Conservation (phyloP, 768 basidiomycete genomes). For the Lactarius psammicola region DNA sequence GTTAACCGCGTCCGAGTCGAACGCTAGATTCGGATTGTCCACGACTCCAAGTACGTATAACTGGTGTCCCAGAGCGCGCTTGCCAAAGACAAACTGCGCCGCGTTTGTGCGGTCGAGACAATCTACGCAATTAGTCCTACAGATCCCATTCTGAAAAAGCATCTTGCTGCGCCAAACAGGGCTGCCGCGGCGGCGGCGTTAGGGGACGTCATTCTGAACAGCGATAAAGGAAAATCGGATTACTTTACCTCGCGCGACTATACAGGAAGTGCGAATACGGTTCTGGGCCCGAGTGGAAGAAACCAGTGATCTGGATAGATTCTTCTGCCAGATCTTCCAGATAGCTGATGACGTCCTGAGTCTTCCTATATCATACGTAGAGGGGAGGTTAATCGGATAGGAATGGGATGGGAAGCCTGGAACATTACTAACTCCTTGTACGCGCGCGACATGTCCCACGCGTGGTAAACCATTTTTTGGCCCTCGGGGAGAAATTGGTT, state of each 20-base stretch:
- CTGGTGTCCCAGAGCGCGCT: conserved; percentile 92
- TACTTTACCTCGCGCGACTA: conserved; percentile 45
- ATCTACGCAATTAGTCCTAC: conserved; percentile 94
- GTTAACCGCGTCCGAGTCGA: conserved; percentile 93
- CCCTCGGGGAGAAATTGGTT: conserved; percentile 91
- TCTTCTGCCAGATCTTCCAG: conserved; percentile 95
- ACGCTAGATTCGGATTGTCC: conserved; percentile 77
- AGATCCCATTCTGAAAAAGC: conserved; percentile 86
- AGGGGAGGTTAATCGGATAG: conserved; percentile 2
- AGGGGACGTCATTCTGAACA: conserved; percentile 12
- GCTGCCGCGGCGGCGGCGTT: conserved; percentile 12
- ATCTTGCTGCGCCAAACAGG: conserved; percentile 62
- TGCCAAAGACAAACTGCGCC: conserved; percentile 95
- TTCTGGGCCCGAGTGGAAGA: conserved; percentile 93
- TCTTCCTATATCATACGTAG: conserved; percentile 59
- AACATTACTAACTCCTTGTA: conserved; percentile 92
- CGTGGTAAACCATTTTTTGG: conserved; percentile 86
- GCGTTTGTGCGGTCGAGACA: conserved; percentile 96
- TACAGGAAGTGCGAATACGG: conserved; percentile 71
- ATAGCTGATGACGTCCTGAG: conserved; percentile 93
- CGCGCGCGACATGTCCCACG: conserved; percentile 96
- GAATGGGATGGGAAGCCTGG: conserved; percentile 19
- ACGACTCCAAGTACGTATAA: conserved; percentile 92
- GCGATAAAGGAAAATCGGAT: conserved; percentile 16
- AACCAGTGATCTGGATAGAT: conserved; percentile 83